Percentiles rank a stretch among this genome's conserved stretches.
These are phyloP conservation scores for Neurospora sublineolata DNA, from an alignment of 495 filamentous ascomycete species.

Conservation along the genomic window DNA sequence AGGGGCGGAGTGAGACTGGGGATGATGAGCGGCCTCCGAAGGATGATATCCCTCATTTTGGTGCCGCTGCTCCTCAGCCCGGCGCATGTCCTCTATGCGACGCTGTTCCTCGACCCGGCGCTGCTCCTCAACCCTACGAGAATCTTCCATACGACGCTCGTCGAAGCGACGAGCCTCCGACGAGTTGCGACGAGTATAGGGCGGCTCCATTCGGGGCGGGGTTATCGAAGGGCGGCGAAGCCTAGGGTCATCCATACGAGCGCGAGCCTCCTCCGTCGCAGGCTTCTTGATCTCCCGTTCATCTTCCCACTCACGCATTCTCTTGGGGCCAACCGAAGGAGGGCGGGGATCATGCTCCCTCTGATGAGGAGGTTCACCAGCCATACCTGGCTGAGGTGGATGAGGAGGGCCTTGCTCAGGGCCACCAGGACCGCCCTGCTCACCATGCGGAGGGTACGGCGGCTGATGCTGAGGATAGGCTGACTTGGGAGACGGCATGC, in stretches of 20 bases:
- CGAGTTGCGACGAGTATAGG: slow-evolving; percentile 54
- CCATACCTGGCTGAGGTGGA: slow-evolving; percentile 57
- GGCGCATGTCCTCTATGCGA: slow-evolving; percentile 30
- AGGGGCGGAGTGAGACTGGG: slow-evolving; percentile 52
- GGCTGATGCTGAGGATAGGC: slow-evolving; percentile 70
- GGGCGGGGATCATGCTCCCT: slow-evolving; percentile 71
- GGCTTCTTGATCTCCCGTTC: slow-evolving; percentile 71
- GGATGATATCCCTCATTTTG: slow-evolving; percentile 72
- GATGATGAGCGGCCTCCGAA: slow-evolving; percentile 83
- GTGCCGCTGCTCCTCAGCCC: slow-evolving; percentile 54
- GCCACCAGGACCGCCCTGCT: slow-evolving; percentile 45
- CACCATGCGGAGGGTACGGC: slow-evolving; percentile 58
- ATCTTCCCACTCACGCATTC: slow-evolving; percentile 83
- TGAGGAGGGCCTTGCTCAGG: slow-evolving; percentile 71
- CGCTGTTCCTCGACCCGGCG: slow-evolving; percentile 38
- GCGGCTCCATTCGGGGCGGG: slow-evolving; percentile 49
- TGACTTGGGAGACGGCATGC: slow-evolving; percentile 72
- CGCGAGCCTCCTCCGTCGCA: slow-evolving; percentile 75
- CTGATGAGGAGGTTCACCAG: slow-evolving; percentile 51
- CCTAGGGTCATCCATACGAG: slow-evolving; percentile 72
- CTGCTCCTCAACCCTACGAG: slow-evolving; percentile 36
- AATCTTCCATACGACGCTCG: slow-evolving; percentile 34
- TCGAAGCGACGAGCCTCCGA: slow-evolving; percentile 59
- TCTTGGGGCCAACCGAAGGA: slow-evolving; percentile 68
- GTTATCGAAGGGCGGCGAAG: slow-evolving; percentile 57